Base-by-base conservation (phyloP, 2,329 filamentous ascomycete genomes). In the Penicillium brasilianum region DNA sequence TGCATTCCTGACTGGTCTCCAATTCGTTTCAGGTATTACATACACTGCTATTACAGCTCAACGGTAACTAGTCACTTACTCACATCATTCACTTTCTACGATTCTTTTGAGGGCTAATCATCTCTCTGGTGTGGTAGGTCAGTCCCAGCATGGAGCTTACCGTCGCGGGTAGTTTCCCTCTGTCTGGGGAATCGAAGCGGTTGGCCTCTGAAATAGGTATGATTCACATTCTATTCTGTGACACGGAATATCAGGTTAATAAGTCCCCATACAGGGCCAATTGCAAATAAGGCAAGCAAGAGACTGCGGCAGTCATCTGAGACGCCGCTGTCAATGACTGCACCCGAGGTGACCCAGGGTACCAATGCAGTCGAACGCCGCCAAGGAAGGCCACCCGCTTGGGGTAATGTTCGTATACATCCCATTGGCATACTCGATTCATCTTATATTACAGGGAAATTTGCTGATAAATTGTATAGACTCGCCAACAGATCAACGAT, bases 401-500 rank as follows among this genome's bases (percentile, higher is more conserved):
- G 51, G 51, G 37, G 37, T 10, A 54, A 54, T 44, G 51, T 54
- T 2, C 16, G 51, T 54, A 30, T 20, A 41, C 4, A 50, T 50
- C 9, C 11, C 30, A n/a, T 50, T 2, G 7, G 4, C 25, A 7
- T 13, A 13, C 34, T 6, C n/a, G 6, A 50, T 34, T 20, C 28
- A 18, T 20, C 25, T 22, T 34, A 9, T 18, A 7, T 34, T 11
- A 13, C 9, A 6, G 28, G 8, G 1, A 5, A 9, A 30, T 28
- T 14, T 58, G 14, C 28, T 53, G 10, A 46, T 11, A 2, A 10
- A 13, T 18, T 18, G 25, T 5, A 13, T 7, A 58, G 56, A 53
- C 20, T 28, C 82, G 89, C 4, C 84, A 87, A 59, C 83, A 84
- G 14, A 76, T 92, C 0, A 90, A 85, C 65, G 87, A 91, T 67